Conservation (phyloP, 2,329 filamentous ascomycete species). For the Ascochyta koolunga region DNA sequence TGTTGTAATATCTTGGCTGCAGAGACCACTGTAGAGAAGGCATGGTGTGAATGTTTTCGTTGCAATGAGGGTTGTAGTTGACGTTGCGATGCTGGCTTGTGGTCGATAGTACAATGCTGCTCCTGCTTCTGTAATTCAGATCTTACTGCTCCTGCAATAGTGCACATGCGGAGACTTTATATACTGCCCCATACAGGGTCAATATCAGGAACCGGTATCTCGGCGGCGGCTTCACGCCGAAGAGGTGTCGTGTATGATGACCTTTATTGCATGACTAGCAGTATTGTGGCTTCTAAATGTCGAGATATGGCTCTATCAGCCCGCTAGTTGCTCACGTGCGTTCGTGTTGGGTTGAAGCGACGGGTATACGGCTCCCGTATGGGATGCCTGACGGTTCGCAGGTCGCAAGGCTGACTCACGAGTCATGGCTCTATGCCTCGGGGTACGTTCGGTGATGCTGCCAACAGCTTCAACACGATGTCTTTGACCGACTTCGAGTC, state of each 20-base stretch:
- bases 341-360: slow-evolving; percentile 1
- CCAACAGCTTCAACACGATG: no score
- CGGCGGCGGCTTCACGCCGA: background rate
- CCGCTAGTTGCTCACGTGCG: background rate
- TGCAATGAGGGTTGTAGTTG: no score
- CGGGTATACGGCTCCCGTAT: slow-evolving; percentile 7
- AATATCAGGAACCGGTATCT: background rate
- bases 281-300: background rate
- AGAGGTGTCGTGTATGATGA: background rate
- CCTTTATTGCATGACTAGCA: background rate
- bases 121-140: background rate
- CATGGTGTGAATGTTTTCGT: no score
- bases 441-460: no score
- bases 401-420: slow-evolving; percentile 7
- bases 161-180: background rate
- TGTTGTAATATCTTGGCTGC: no score
- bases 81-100: no score
- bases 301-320: background rate
- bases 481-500: no score
- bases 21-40: no score
- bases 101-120: no score
- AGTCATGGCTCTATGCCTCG: background rate
- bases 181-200: background rate
- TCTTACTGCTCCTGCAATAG: background rate
- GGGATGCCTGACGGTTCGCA: slow-evolving; percentile 3